These are phyloP conservation scores for Hirsutella thompsonii DNA, from an alignment of 2,329 filamentous ascomycete species.

Conservation along the genomic window DNA sequence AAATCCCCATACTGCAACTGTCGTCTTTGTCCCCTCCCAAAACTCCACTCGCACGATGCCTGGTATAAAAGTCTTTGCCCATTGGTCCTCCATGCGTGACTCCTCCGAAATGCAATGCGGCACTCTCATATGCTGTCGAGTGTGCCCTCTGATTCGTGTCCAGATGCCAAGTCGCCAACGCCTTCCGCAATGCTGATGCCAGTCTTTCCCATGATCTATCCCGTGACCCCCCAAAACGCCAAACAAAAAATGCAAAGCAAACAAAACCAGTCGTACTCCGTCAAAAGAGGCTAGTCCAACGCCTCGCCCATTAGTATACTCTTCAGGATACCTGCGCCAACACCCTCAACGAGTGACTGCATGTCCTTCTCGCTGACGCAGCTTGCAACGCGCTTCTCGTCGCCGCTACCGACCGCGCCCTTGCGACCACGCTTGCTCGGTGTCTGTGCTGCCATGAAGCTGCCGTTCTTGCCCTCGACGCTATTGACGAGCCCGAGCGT, in stretches of 20 bases:
- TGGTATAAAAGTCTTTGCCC: too few species aligned
- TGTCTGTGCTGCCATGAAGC: constrained; percentile 50
- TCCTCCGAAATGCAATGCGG: too few species aligned
- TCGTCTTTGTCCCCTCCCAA: neutral
- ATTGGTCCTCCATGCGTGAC: too few species aligned
- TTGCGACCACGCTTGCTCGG: constrained; percentile 58
- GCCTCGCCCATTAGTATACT: constrained; percentile 50
- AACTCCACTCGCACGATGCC: neutral
- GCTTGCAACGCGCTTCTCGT: constrained; percentile 70
- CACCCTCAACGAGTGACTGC: constrained; percentile 51
- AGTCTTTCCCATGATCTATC: neutral
- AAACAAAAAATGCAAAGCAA: neutral
- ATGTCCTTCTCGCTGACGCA: constrained; percentile 73
- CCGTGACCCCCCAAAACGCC: neutral
- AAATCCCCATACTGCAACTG: neutral
- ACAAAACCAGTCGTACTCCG: neutral
- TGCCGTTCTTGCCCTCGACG: constrained; percentile 58
- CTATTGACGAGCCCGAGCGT: constrained; percentile 67
- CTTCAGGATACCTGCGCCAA: constrained; percentile 47
- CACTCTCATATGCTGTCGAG: neutral
- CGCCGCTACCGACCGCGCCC: constrained; percentile 37
- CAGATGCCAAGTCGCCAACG: neutral
- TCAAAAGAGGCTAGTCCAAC: constrained; percentile 28
- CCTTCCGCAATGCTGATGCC: neutral
- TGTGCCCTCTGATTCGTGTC: neutral